A percentile compares a stretch with the other conserved stretches of the same genome.
Conservation (phyloP, 2,329 filamentous ascomycete genomes). For the Ilyonectria destructans region DNA sequence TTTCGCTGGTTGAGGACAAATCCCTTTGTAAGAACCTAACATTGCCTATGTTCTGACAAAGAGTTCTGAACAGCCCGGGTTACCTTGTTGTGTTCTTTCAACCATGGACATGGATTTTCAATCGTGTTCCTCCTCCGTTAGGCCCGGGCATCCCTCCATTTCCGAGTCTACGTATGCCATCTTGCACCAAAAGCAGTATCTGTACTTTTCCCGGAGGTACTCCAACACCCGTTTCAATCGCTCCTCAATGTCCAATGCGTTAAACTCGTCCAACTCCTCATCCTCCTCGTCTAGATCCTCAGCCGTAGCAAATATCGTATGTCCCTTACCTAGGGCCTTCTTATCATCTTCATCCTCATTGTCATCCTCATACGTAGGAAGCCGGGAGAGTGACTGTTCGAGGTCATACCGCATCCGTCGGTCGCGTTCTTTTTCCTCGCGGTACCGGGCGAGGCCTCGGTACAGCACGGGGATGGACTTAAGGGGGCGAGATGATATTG, state of each 20-base stretch:
- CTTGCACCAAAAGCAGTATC: constrained; percentile 99
- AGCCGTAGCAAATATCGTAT: constrained; percentile 71
- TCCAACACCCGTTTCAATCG: constrained; percentile 77
- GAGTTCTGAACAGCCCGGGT: not conserved
- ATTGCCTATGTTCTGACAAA: not conserved
- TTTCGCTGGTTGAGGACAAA: not conserved
- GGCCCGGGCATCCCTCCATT: constrained; percentile 92
- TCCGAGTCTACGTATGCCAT: constrained; percentile 79
- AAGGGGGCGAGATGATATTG: constrained; percentile 67
- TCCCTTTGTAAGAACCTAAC: not conserved
- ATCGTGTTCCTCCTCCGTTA: constrained; percentile 87
- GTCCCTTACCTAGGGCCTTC: constrained; percentile 75
- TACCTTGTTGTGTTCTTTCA: too few species aligned
- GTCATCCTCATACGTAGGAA: constrained; percentile 79
- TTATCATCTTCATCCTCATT: constrained; percentile 83
- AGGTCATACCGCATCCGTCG: constrained; percentile 76
- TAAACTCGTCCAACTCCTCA: constrained; percentile 84
- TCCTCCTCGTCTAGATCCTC: constrained; percentile 86
- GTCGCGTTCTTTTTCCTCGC: constrained; percentile 81
- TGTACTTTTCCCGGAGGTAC: constrained; percentile 79
- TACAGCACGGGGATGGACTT: constrained; percentile 84
- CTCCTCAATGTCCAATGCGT: constrained; percentile 77
- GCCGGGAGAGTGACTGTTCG: constrained; percentile 73
- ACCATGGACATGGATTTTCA: constrained; percentile 34
- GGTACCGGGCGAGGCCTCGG: constrained; percentile 79